Conservation (phyloP, 192 early-diverging fungal genomes). For the Phlyctochytrium planicorne region DNA sequence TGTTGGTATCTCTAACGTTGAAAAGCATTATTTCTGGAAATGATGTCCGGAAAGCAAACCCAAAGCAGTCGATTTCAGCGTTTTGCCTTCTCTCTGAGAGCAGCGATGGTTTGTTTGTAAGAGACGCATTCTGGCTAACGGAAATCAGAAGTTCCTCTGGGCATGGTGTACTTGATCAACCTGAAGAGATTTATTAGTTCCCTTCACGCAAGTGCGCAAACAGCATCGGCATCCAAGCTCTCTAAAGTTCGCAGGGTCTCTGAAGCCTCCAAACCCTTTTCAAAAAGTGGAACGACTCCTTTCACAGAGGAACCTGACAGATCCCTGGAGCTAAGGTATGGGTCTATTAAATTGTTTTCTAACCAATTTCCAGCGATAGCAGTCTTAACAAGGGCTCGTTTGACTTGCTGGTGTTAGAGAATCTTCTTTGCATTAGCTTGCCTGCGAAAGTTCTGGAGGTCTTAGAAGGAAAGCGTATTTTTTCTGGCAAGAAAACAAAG, state of each 20-base stretch:
- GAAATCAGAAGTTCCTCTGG: conserved; percentile 9
- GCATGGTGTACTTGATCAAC: conserved; percentile 43
- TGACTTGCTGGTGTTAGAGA: background rate
- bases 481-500: conserved; percentile 1
- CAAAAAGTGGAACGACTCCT: no score
- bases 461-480: conserved; percentile 50
- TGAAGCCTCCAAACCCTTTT: background rate
- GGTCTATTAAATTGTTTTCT: background rate
- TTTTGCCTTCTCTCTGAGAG: conserved; percentile 30
- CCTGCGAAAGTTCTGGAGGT: conserved; percentile 35
- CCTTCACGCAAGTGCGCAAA: conserved; percentile 41
- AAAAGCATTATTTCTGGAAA: conserved; percentile 33
- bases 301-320: background rate
- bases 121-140: conserved; percentile 13
- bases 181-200: conserved; percentile 51
- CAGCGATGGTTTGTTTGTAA: conserved; percentile 10
- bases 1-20: conserved; percentile 21
- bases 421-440: conserved; percentile 8
- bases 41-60: conserved; percentile 31
- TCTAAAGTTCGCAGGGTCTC: background rate
- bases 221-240: conserved; percentile 21
- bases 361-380: background rate
- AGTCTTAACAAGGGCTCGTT: background rate
- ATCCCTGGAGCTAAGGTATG: background rate
- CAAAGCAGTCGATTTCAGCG: conserved; percentile 34